Evolutionary conservation across 1,284 basidiomycete genomes (phyloP).

Genomic region (Sphagnurus paluster): DNA sequence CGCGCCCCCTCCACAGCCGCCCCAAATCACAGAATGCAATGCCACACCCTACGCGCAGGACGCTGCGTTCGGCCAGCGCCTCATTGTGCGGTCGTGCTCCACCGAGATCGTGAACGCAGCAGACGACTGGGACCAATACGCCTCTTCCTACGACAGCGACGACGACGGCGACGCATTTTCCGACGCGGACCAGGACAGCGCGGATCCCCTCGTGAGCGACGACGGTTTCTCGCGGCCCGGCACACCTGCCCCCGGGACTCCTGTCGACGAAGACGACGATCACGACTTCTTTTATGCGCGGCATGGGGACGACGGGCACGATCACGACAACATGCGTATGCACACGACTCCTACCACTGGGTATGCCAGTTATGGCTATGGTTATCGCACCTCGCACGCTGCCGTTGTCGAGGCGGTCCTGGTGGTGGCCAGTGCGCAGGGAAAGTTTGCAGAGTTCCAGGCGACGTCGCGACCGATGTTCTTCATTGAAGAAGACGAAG

Average conservation of each 20-base stretch:
- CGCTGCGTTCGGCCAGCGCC: conserved; percentile 29
- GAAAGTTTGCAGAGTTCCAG: conserved; percentile 10
- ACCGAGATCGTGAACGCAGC: conserved; percentile 26
- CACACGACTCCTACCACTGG: conserved; percentile 17
- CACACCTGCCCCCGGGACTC: conserved; percentile 24
- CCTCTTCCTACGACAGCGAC: conserved; percentile 7
- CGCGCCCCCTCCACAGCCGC: conserved; percentile 38
- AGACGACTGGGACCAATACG: conserved; percentile 10
- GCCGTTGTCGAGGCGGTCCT: too few species aligned
- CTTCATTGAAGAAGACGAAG: conserved; percentile 33
- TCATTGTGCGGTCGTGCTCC: conserved; percentile 26
- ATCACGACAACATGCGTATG: conserved; percentile 9
- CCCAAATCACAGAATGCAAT: conserved; percentile 34
- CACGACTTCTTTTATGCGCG: conserved; percentile 10
- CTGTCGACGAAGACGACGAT: conserved; percentile 17
- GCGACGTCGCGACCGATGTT: conserved; percentile 15
- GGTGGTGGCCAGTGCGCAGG: too few species aligned
- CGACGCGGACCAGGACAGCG: conserved; percentile 12
- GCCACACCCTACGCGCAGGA: conserved; percentile 33
- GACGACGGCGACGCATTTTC: conserved; percentile 3
- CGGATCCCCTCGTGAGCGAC: conserved; percentile 18
- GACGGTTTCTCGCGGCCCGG: conserved; percentile 16
- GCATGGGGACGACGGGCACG: conserved; percentile 12
- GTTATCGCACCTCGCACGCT: too few species aligned
- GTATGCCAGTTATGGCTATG: conserved; percentile 2